Evolutionary conservation across 1,284 basidiomycete species (phyloP).

Genomic region (Trichosporon asahii): DNA sequence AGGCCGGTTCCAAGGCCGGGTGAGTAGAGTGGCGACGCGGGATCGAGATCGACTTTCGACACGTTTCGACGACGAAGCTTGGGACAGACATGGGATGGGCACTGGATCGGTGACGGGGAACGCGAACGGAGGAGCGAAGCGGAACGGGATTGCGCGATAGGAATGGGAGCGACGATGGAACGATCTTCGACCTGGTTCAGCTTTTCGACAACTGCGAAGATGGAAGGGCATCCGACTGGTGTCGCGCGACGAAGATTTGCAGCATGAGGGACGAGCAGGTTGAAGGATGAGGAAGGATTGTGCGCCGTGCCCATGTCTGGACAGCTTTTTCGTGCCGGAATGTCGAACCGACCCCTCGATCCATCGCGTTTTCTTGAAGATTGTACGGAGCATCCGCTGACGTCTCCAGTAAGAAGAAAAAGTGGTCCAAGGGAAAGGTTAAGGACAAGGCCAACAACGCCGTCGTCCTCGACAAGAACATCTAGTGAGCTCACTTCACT

Average conservation of each 20-base stretch:
- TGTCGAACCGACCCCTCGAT: background rate
- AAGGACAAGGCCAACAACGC: slow-evolving; percentile 93
- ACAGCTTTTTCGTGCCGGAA: background rate
- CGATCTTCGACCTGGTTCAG: background rate
- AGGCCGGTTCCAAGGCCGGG: slow-evolving; percentile 53
- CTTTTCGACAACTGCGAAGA: background rate
- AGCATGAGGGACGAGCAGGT: too few species aligned
- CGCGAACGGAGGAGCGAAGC: background rate
- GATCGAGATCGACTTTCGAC: background rate
- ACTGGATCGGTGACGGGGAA: background rate
- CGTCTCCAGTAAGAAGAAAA: slow-evolving; percentile 84
- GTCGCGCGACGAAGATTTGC: background rate
- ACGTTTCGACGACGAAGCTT: background rate
- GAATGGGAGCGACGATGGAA: too few species aligned
- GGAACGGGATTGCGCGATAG: too few species aligned
- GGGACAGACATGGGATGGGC: background rate
- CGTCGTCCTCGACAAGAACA: slow-evolving; percentile 82
- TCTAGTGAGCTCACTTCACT: slow-evolving; percentile 42
- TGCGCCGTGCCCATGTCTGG: background rate
- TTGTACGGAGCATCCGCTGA: slow-evolving; percentile 11
- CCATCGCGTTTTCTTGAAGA: background rate
- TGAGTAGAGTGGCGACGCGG: slow-evolving; percentile 34
- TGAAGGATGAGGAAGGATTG: background rate
- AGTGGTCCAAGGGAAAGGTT: slow-evolving; percentile 99
- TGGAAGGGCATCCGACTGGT: background rate